Conservation (phyloP, 1,284 basidiomycete genomes). For the Trichosporon sp. region DNA sequence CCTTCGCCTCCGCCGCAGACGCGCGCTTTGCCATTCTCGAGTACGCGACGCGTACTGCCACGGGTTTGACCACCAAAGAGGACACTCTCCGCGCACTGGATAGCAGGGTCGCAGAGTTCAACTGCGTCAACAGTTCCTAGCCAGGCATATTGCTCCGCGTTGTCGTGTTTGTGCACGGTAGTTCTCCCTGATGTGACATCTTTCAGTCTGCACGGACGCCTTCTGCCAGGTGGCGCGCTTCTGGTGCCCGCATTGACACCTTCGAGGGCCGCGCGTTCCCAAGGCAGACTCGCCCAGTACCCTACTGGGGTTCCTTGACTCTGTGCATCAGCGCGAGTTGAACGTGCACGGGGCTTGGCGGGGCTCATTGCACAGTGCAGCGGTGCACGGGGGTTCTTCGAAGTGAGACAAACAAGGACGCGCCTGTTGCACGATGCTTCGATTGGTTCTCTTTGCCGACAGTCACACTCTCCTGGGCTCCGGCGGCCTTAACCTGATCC, state of each 20-base stretch:
- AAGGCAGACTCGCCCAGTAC: no score
- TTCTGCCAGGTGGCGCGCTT: neutral
- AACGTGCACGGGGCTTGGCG: neutral
- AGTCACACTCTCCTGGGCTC: neutral
- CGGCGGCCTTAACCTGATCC: neutral
- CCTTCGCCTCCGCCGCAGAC: neutral
- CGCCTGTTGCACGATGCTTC: neutral
- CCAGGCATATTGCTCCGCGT: no score
- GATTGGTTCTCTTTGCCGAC: neutral
- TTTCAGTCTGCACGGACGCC: neutral
- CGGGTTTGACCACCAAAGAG: neutral
- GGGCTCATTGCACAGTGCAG: neutral
- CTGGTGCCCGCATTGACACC: neutral
- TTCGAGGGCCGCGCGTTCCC: neutral
- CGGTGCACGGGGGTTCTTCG: neutral
- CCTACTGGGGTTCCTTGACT: neutral
- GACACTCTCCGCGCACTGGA: neutral
- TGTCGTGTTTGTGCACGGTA: neutral
- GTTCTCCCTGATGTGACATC: neutral
- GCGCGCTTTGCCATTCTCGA: neutral
- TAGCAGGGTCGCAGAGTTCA: neutral
- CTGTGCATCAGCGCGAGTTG: neutral
- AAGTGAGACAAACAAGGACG: neutral
- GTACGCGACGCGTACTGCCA: neutral
- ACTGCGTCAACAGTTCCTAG: neutral